A percentile compares a stretch with the other conserved stretches of the same genome.
Conservation (phyloP, 495 filamentous ascomycete species). For the Tuber melanosporum region DNA sequence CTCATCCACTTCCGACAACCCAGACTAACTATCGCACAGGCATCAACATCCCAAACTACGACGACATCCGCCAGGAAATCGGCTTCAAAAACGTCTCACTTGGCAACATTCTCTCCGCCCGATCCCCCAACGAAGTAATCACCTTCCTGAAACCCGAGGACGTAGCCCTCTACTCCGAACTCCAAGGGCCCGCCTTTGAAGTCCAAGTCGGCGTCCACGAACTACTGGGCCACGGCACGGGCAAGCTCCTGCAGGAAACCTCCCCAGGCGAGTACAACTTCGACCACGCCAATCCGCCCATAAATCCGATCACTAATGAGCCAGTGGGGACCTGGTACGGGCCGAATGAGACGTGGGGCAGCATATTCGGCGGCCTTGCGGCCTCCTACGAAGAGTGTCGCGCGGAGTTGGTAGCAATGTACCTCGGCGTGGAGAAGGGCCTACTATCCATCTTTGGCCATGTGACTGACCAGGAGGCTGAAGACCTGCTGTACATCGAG, state of each 20-base stretch:
- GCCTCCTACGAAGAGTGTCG: slow-evolving; percentile 81
- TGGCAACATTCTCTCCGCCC: slow-evolving; percentile 84
- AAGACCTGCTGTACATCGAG: slow-evolving; percentile 73
- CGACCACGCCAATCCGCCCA: slow-evolving; percentile 66
- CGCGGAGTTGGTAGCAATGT: slow-evolving; percentile 80
- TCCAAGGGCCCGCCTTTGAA: slow-evolving; percentile 81
- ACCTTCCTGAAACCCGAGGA: slow-evolving; percentile 77
- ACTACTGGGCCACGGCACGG: slow-evolving; percentile 90
- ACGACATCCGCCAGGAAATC: slow-evolving; percentile 82
- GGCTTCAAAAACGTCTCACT: slow-evolving; percentile 98
- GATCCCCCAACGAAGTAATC: slow-evolving; percentile 79
- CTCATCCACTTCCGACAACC: slow-evolving; percentile 1
- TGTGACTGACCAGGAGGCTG: slow-evolving; percentile 62
- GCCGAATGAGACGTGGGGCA: slow-evolving; percentile 88
- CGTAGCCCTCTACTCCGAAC: slow-evolving; percentile 66
- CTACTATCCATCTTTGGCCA: slow-evolving; percentile 88
- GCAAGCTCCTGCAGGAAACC: slow-evolving; percentile 89
- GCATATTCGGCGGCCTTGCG: slow-evolving; percentile 78
- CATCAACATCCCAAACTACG: slow-evolving; percentile 79
- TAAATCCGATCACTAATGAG: slow-evolving; percentile 69
- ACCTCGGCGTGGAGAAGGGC: slow-evolving; percentile 76
- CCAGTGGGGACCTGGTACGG: slow-evolving; percentile 83
- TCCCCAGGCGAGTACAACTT: slow-evolving; percentile 79
- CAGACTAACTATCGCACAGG: slow-evolving; percentile 2
- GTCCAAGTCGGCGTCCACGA: slow-evolving; percentile 95